These are phyloP conservation scores for Trapa bicornis DNA, from an alignment of 345 rosid genomes.

Conservation along the genomic window DNA sequence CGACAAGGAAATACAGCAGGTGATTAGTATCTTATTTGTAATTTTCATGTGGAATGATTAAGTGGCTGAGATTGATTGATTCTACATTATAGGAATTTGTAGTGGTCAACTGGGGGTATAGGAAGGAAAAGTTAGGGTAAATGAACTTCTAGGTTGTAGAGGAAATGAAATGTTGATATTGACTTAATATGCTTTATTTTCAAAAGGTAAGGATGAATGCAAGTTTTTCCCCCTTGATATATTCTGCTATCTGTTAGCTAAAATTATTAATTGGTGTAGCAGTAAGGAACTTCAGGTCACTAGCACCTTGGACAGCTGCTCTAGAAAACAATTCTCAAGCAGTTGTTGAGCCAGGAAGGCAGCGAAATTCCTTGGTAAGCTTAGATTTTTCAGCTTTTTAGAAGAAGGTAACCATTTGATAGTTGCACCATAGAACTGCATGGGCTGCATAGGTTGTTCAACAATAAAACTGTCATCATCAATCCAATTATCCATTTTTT, in stretches of 20 bases:
- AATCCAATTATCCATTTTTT: background rate
- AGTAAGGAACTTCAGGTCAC: slow-evolving; percentile 50
- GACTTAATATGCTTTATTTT: background rate
- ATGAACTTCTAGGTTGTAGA: background rate
- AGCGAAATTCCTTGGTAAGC: slow-evolving; percentile 36
- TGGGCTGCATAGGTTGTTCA: too few species aligned
- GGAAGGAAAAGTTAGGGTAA: background rate
- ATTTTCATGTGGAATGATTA: background rate
- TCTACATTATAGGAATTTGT: background rate
- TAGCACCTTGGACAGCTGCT: slow-evolving; percentile 35
- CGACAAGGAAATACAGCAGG: slow-evolving; percentile 52
- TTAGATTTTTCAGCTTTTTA: background rate
- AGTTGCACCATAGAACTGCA: too few species aligned
- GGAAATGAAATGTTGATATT: background rate
- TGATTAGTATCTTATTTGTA: background rate
- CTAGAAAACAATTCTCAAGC: slow-evolving; percentile 24
- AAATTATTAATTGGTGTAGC: slow-evolving; percentile 13
- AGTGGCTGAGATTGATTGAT: background rate
- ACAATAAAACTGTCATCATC: background rate
- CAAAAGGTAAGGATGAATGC: background rate
- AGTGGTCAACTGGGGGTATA: background rate
- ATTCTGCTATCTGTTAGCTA: background rate
- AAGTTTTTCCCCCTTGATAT: background rate
- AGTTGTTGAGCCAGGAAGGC: slow-evolving; percentile 43
- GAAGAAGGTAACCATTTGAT: background rate